Evolutionary conservation across 305 asterid species (phyloP).

Genomic region (Plantago coronopus): DNA sequence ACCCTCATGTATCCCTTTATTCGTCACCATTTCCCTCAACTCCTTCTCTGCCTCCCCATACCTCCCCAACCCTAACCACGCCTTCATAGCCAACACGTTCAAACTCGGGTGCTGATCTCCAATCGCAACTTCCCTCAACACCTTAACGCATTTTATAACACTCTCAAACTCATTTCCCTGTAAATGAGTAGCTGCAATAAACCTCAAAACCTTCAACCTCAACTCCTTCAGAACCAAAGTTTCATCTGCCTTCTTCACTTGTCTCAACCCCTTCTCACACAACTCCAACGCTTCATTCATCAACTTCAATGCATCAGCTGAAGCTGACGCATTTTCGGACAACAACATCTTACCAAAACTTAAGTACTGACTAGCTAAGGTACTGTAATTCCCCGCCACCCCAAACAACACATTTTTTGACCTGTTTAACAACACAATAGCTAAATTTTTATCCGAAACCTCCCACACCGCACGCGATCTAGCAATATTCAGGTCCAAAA

Average conservation of each 20-base stretch:
- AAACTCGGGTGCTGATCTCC: slow-evolving; percentile 83
- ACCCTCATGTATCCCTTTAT: slow-evolving; percentile 85
- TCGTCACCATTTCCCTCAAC: slow-evolving; percentile 72
- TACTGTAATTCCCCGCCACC: slow-evolving; percentile 48
- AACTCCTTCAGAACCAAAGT: slow-evolving; percentile 69
- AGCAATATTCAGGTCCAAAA: slow-evolving; percentile 65
- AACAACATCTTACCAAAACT: slow-evolving; percentile 62
- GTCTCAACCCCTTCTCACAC: slow-evolving; percentile 81
- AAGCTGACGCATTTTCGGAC: slow-evolving; percentile 43
- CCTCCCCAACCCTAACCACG: slow-evolving; percentile 88
- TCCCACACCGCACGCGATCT: slow-evolving; percentile 84
- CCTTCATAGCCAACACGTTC: slow-evolving; percentile 94
- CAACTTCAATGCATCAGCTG: slow-evolving; percentile 71
- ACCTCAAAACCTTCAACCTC: slow-evolving; percentile 77
- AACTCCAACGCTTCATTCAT: slow-evolving; percentile 84
- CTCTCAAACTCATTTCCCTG: slow-evolving; percentile 87
- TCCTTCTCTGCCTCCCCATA: slow-evolving; percentile 88
- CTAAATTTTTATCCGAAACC: slow-evolving; percentile 62
- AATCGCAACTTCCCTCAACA: slow-evolving; percentile 65
- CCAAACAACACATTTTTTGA: slow-evolving; percentile 69
- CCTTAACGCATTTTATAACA: slow-evolving; percentile 85
- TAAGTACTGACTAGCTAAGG: slow-evolving; percentile 77
- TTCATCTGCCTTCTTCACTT: slow-evolving; percentile 70
- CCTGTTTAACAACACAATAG: slow-evolving; percentile 64
- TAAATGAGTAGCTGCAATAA: slow-evolving; percentile 84